phyloP scores from a whole-genome alignment of 2,329 filamentous ascomycete genomes.

The Exophiala lecanii-corni region DNA sequence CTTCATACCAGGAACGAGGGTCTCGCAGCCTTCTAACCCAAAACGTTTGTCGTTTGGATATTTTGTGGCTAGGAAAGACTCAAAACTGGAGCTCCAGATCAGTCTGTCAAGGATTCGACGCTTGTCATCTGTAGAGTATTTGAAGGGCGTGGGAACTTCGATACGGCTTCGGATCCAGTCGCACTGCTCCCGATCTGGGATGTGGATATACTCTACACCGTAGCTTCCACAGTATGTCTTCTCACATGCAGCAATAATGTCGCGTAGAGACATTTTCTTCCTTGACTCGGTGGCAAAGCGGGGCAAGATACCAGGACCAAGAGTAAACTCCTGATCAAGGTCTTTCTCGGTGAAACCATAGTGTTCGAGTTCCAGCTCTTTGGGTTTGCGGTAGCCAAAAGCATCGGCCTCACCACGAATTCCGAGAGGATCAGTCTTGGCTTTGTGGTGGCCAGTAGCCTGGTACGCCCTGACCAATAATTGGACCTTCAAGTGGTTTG shows the following conservation, averaged over 20 bases:
- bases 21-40: conserved; percentile 94
- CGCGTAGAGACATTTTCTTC: conserved; percentile 93
- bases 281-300: conserved; percentile 83
- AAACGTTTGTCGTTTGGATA: conserved; percentile 99
- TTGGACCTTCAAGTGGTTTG: conserved; percentile 97
- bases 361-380: conserved; percentile 87
- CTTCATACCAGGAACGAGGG: conserved; percentile 98
- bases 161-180: conserved; percentile 96
- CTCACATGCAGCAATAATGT: conserved; percentile 91
- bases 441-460: conserved; percentile 96
- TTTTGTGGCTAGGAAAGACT: conserved; percentile 90
- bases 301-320: conserved; percentile 91
- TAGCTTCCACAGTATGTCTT: conserved; percentile 96
- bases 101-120: conserved; percentile 92
- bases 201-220: conserved; percentile 97
- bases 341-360: conserved; percentile 96
- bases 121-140: conserved; percentile 98
- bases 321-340: conserved; percentile 81
- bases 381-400: conserved; percentile 81
- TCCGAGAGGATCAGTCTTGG: conserved; percentile 90
- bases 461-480: conserved; percentile 95
- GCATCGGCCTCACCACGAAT: conserved; percentile 82
- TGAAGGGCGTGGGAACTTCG: conserved; percentile 90
- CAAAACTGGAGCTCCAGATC: conserved; percentile 98
- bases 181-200: conserved; percentile 93